A percentile compares a stretch with the other conserved stretches of the same genome.
Conservation (phyloP, 2,329 filamentous ascomycete species). For the Parastagonospora nodorum region DNA sequence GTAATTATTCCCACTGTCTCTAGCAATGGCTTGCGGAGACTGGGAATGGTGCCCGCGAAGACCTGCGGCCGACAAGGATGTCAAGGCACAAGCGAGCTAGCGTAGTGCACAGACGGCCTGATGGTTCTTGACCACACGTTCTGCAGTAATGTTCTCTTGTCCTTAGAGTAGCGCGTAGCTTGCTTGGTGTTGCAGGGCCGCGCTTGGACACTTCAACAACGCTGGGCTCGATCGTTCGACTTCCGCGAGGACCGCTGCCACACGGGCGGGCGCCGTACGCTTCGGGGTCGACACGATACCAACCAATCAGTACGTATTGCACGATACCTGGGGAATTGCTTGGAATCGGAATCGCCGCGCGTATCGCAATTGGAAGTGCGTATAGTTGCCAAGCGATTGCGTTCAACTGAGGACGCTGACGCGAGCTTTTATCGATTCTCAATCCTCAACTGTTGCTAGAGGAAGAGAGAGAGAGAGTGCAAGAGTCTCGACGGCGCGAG, state of each 20-base stretch:
- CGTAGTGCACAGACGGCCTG: background rate
- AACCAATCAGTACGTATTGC: background rate
- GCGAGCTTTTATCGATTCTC: slow-evolving; percentile 1
- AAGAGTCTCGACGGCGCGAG: background rate
- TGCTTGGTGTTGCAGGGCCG: no score
- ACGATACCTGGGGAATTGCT: background rate
- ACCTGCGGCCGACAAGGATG: background rate
- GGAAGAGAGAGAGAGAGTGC: background rate
- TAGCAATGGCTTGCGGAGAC: background rate
- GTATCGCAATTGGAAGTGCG: slow-evolving; percentile 1
- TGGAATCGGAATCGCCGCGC: background rate
- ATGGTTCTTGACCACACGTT: background rate
- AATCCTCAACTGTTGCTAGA: background rate
- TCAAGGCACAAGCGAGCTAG: background rate
- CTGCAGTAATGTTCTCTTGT: background rate
- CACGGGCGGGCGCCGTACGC: background rate
- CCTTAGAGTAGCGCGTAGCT: background rate
- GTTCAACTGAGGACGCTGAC: slow-evolving; percentile 8
- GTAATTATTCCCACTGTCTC: background rate
- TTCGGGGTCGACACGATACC: background rate
- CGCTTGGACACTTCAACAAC: background rate
- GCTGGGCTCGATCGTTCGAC: background rate
- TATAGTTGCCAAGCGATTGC: slow-evolving; percentile 1
- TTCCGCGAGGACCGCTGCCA: background rate
- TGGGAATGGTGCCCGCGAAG: no score